Conservation (phyloP, 2,329 filamentous ascomycete genomes). For the Phialocephala subalpina region DNA sequence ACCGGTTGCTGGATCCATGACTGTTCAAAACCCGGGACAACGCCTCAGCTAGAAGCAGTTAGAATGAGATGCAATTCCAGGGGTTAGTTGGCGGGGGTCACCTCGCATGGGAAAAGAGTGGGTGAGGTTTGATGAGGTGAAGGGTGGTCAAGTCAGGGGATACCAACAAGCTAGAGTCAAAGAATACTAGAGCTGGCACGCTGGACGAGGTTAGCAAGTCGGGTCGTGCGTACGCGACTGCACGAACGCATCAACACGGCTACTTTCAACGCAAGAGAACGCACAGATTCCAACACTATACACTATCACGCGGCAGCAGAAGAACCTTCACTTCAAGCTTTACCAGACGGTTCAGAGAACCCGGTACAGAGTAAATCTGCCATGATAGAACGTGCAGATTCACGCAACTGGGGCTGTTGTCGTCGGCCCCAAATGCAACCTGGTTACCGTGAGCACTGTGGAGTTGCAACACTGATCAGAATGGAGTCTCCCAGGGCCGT, state of each 20-base stretch:
- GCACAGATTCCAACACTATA: not conserved
- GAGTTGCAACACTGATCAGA: not conserved
- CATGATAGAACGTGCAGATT: not conserved
- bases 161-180: not conserved
- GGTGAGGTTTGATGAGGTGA: constrained; percentile 12
- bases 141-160: not conserved
- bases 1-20: constrained; percentile 7
- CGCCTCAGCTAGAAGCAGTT: constrained; percentile 10
- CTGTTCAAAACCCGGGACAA: not conserved
- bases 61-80: not conserved
- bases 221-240: not conserved
- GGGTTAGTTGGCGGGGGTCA: constrained; percentile 6
- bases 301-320: not conserved
- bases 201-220: not conserved
- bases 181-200: not conserved
- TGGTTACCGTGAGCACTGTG: not conserved
- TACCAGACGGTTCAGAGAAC: not conserved
- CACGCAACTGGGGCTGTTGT: not conserved
- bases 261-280: not conserved
- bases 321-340: not conserved
- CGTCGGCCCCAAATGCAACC: not conserved
- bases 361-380: not conserved
- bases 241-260: not conserved
- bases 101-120: not conserved
- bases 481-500: not conserved